Base-by-base conservation (phyloP, 345 rosid genomes). In the Citrus hindsii region DNA sequence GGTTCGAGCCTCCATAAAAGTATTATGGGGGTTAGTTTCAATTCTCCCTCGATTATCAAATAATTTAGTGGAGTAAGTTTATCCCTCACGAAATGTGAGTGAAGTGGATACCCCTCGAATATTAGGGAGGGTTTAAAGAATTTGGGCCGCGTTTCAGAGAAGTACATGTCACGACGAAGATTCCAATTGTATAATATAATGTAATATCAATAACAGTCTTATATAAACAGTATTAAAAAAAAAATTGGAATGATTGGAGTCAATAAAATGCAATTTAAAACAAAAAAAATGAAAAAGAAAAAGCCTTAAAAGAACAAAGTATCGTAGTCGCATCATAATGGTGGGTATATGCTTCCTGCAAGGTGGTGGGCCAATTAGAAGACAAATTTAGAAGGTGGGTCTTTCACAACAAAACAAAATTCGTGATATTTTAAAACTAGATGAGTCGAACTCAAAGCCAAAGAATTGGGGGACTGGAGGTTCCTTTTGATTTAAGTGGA, bases 371-470 rank as follows among this genome's bases (percentile, higher is more conserved):
- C 62, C 78, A n/a, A 30, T 32, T 71, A 14, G 55, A 48, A 7
- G 69, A 60, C 75, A 77, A 67, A 12, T 64, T 71, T 46, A n/a
- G 77, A 37, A 80, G 19, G 55, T 75, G 71, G 71, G 76, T 80
- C 76, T 65, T 35, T 59, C 79, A 28, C 40, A 28, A 68, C 27
- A 25, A 55, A 67, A 28, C 25, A 65, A 76, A 30, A 5, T 42
- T 32, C 32, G 33, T 67, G 71, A 66, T 59, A 53, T 14, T 12
- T 12, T 64, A 7, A 48, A 48, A 67, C 48, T 22, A 21, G 70
- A 77, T 63, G 67, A 63, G 75, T 46, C 40, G 27, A 64, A 48
- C 55, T 38, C 27, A 37, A 59, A n/a, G 74, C 78, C 63, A 74
- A 63, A 16, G 5, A 30, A 28, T 1, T 28, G n/a, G 32, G 1